phyloP scores from a whole-genome alignment of 345 rosid genomes.

The Viola odorata region DNA sequence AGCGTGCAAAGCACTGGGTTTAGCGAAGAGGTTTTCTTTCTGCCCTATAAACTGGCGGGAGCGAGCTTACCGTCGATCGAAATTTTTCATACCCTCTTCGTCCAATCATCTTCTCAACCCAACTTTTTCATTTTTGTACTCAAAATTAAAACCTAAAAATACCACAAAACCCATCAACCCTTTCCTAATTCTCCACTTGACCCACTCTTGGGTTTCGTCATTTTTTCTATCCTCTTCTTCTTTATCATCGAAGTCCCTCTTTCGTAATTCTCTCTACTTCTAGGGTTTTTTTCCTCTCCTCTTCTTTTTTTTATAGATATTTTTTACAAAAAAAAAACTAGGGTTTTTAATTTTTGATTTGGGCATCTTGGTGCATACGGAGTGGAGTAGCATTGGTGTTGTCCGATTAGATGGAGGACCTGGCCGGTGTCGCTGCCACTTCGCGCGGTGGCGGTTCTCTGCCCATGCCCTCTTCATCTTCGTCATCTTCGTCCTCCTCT shows the following conservation, averaged over 20 bases:
- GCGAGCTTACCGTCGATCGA: no score
- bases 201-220: neutral
- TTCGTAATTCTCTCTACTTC: constrained; percentile 11
- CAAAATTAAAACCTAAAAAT: no score
- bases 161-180: no score
- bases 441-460: constrained; percentile 62
- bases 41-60: no score
- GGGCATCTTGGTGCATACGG: neutral
- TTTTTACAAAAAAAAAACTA: neutral
- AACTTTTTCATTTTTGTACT: no score
- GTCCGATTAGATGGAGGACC: constrained; percentile 71
- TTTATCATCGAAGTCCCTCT: neutral
- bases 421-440: constrained; percentile 52
- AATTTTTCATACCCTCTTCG: no score
- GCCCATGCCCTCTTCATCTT: constrained; percentile 32
- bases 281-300: constrained; percentile 22
- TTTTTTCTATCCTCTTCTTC: neutral
- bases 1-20: no score
- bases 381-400: constrained; percentile 21
- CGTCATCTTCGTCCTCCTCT: constrained; percentile 18
- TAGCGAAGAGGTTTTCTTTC: no score
- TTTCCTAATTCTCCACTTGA: neutral
- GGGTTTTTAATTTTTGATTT: constrained; percentile 1
- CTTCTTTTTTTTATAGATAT: no score
- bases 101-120: no score